A percentile compares a stretch with the other conserved stretches of the same genome.
Conservation (phyloP, 352 stramenopile species). For the Saprolegnia parasitica region DNA sequence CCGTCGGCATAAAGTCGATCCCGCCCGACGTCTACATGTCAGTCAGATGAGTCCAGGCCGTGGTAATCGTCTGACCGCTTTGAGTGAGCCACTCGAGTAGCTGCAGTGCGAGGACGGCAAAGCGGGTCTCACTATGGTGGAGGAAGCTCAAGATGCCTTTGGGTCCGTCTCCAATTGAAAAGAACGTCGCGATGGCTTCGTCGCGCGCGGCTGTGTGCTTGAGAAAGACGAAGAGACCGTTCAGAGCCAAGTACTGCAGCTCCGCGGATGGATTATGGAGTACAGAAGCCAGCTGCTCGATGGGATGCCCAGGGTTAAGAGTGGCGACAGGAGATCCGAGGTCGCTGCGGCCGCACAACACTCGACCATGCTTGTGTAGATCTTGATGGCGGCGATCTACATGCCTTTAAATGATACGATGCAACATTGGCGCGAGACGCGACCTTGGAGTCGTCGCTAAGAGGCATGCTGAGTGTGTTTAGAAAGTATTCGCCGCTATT, state of each 20-base stretch:
- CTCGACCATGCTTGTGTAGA: conserved; percentile 23
- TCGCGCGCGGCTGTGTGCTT: neutral
- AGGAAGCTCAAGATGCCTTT: conserved; percentile 7
- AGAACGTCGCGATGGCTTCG: neutral
- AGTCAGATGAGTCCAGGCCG: neutral
- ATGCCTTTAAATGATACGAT: neutral
- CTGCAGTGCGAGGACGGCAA: conserved; percentile 1
- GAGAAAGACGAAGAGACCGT: conserved; percentile 6
- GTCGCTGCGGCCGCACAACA: neutral
- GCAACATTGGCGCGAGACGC: neutral
- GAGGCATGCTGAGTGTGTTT: conserved; percentile 2
- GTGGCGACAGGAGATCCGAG: neutral
- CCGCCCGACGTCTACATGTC: neutral
- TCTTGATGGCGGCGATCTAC: conserved; percentile 11
- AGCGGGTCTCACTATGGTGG: neutral
- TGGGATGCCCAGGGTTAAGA: conserved; percentile 14
- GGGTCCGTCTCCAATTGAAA: neutral
- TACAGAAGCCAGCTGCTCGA: neutral
- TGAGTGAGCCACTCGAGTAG: conserved; percentile 6
- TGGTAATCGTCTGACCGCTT: neutral
- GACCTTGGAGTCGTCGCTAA: conserved; percentile 23
- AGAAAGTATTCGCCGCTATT: conserved; percentile 25
- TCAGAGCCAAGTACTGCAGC: conserved; percentile 15
- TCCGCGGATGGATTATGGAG: neutral
- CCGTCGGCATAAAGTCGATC: neutral